Base-by-base conservation (phyloP, 2,329 filamentous ascomycete species). In the Plenodomus biglobosus region DNA sequence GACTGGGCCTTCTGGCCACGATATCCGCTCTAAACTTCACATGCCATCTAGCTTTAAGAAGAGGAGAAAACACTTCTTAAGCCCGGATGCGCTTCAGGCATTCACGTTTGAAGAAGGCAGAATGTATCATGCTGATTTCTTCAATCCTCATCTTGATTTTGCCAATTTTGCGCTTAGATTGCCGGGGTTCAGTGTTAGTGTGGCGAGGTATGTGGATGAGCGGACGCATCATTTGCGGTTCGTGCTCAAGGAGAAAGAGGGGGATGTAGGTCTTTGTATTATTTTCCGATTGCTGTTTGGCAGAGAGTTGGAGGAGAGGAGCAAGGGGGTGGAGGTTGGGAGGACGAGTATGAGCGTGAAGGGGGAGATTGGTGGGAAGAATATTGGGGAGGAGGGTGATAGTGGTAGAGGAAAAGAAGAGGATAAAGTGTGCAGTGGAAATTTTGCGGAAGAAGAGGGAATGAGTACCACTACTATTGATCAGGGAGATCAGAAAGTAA, bases 131-230 rank as follows among this genome's bases (percentile, higher is more conserved):
- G 74, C 63, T 1, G 76, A 78, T 46, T 78, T 78, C 49, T 77
- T 74, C 64, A 78, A 78, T 44, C 74, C 74, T 18, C 76, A 78
- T 56, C 56, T 78, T 4, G 76, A 78, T 51, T 78, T 77, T 57
- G 70, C 72, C 1, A 75, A 76, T 38, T 77, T 76, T 48, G 62
- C 70, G 2, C 50, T 78, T 2, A 72, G 74, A 44, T 52, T 78
- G 15, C 76, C 76, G 0, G 76, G 76, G 0, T 76, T 78, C 43
- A 72, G 66, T 2, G 68, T 78, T 20, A 69, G 68, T 13, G 74
- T 78, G 3, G 69, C 75, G 37, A 73, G 70, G 55, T 78, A 77
- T 46, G 70, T 78, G 36, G 76, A 76, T 51, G 70, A 76, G 39
- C 76, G 77, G 62, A 77, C 73, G 39, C 76, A 78, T 61, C 70